Evolutionary conservation across 208 protist species (phyloP).

Genomic region (Tritrichomonas foetus): DNA sequence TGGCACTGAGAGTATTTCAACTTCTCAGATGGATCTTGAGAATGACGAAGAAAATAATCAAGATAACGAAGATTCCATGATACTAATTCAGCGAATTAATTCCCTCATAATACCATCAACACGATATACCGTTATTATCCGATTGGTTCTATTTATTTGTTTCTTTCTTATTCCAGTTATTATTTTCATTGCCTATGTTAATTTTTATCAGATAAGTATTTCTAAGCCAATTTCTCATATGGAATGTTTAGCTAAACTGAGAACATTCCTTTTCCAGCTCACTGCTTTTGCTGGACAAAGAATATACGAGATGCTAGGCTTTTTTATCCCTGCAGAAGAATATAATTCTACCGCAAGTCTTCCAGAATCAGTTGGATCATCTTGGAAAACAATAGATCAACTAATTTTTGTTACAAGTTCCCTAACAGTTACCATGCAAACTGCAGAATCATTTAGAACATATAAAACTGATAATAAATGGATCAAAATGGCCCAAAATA

Average conservation of each 20-base stretch:
- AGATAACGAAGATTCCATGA: neutral
- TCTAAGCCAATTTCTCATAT: neutral
- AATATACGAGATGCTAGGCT: too few relatives aligned
- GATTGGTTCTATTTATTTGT: neutral
- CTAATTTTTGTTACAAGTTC: too few relatives aligned
- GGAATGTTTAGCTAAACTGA: neutral
- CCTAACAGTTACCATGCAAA: neutral
- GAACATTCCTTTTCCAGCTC: neutral
- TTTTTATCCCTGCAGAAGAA: too few relatives aligned
- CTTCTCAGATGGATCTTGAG: neutral
- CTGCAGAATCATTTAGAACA: neutral
- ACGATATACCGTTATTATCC: neutral
- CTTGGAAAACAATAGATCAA: too few relatives aligned
- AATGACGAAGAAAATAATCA: neutral
- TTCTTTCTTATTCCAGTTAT: neutral
- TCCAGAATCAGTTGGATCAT: too few relatives aligned
- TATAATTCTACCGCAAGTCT: too few relatives aligned
- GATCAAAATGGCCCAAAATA: neutral
- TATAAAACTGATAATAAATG: neutral
- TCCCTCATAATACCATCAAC: neutral
- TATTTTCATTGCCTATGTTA: neutral
- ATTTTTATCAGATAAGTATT: neutral
- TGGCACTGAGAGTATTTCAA: constrained; percentile 56
- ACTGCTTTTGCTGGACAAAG: too few relatives aligned
- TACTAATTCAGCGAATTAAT: neutral